Evolutionary conservation across 1,139 yeast genomes (phyloP).

Genomic region (Candida gigantensis): DNA sequence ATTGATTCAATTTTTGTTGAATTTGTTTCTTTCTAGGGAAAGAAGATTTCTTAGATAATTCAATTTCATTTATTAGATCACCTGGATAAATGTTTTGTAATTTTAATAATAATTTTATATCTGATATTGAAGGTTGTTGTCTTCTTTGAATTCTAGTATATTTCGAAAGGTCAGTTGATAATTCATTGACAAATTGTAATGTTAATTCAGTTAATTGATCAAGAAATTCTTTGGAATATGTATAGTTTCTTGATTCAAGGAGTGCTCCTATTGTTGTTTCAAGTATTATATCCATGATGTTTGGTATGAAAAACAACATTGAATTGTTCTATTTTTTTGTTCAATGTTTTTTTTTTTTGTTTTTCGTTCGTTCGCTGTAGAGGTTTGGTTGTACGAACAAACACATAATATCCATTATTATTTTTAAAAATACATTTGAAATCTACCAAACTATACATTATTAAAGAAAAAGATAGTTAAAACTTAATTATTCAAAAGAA

Average conservation of each 20-base stretch:
- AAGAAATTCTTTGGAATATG: constrained; percentile 45
- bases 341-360: constrained; percentile 3
- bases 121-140: constrained; percentile 56
- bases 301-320: not conserved
- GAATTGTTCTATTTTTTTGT: not conserved
- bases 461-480: constrained; percentile 8
- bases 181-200: constrained; percentile 48
- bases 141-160: constrained; percentile 72
- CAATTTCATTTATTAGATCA: constrained; percentile 47
- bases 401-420: too few relatives aligned
- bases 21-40: too few relatives aligned
- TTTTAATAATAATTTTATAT: constrained; percentile 51
- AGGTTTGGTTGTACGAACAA: too few relatives aligned
- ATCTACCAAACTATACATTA: constrained; percentile 1
- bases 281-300: constrained; percentile 32
- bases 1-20: too few relatives aligned
- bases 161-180: constrained; percentile 50
- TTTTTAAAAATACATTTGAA: too few relatives aligned
- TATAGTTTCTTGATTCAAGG: constrained; percentile 38
- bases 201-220: constrained; percentile 50
- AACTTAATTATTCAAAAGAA: constrained; percentile 54
- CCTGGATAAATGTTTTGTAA: constrained; percentile 46
- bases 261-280: constrained; percentile 34
- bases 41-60: constrained; percentile 10
- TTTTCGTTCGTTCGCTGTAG: not conserved